Conservation (phyloP, 192 early-diverging fungal genomes). For the Gorgonomyces haynaldii region DNA sequence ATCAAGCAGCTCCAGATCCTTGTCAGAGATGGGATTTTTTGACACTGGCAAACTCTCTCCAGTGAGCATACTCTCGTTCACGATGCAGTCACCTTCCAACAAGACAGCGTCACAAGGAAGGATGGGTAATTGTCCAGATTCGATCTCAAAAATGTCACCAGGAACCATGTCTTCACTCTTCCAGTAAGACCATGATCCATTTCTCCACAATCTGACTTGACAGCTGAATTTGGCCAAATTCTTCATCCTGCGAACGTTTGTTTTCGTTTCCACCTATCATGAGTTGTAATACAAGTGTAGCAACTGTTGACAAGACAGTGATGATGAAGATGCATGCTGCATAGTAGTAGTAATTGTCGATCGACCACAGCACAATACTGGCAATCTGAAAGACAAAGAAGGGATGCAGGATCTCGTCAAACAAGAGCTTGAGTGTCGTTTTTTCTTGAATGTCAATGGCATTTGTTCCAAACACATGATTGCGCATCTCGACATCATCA, state of each 20-base stretch:
- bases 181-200: constrained; percentile 32
- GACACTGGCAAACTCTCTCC: constrained; percentile 94
- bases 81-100: constrained; percentile 87
- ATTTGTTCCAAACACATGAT: constrained; percentile 40
- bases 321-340: constrained; percentile 86
- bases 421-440: constrained; percentile 27
- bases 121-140: constrained; percentile 15
- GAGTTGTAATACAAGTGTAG: too few relatives aligned
- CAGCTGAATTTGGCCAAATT: constrained; percentile 87
- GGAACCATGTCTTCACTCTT: constrained; percentile 79
- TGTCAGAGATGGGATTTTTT: constrained; percentile 66
- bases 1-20: constrained; percentile 51
- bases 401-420: constrained; percentile 47
- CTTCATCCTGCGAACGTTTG: constrained; percentile 63
- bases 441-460: constrained; percentile 29
- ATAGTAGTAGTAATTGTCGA: constrained; percentile 94
- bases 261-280: constrained; percentile 67
- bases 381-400: constrained; percentile 48
- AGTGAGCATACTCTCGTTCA: constrained; percentile 89
- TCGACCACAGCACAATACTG: constrained; percentile 51
- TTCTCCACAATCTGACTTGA: constrained; percentile 58
- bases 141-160: constrained; percentile 82
- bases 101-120: constrained; percentile 91
- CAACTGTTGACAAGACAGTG: constrained; percentile 61
- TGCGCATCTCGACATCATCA: constrained; percentile 11